Evolutionary conservation across 805 yeast genomes (phyloP), one percentile per base, ranked within the genome.

Genomic region (Candida silvatica): DNA sequence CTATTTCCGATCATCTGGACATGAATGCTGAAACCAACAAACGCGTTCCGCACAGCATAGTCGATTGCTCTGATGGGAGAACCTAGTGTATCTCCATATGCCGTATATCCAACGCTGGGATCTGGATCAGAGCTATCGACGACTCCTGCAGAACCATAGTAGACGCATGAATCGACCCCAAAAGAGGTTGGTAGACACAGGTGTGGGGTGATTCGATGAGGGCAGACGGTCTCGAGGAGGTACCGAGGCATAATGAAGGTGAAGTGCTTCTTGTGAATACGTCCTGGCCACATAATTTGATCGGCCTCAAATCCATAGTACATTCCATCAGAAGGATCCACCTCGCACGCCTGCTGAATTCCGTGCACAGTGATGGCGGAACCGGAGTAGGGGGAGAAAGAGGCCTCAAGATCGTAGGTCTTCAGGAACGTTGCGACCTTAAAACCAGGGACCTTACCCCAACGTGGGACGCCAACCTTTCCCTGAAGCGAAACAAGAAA

Each of bases 401-500:
- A 63, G 2, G 78, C 81, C 35, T 60, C 54, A 20, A 72, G 51
- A 47, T 74, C 80, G 36, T 63, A 68, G 64, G 69, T 68, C 11
- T 22, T 22, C 7, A 22, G 24, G 12, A 22, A 22, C 24, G 24
- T 22, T 12, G 24, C 12, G 12, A 12, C 24, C 24, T 22, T 22
- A n/a, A n/a, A n/a, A n/a, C n/a, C n/a, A n/a, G n/a, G n/a, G 24
- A 12, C 12, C 12, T 22, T 12, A 12, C 24, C 24, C 7, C 12
- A 8, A 22, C 7, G 17, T n/a, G 36, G 29, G 0, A 54, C 37
- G 4, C 62, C 58, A 18, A 58, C 48, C 14, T 51, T 54, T 1
- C 81, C 82, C 46, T 76, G 82, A 22, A 77, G 58, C 2, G 76
- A 60, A 6, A 75, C 69, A 36, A 71, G 63, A 47, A 79, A 71